Evolutionary conservation across 257 asterid genomes (phyloP).

Genomic region (Thymus quinquecostatus): DNA sequence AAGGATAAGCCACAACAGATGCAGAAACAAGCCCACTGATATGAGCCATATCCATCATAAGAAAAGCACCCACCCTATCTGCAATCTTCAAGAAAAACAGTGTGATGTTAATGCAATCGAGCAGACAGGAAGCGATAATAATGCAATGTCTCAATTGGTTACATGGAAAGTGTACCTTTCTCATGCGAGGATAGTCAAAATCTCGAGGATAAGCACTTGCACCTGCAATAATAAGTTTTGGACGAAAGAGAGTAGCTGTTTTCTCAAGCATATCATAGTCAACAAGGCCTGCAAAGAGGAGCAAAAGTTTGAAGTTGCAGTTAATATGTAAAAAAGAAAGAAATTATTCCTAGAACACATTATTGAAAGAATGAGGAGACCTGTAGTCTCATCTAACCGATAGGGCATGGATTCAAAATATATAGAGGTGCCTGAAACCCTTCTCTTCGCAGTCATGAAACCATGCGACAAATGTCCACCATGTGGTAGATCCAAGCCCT

Average conservation of each 20-base stretch:
- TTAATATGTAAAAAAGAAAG: not conserved
- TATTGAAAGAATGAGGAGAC: conserved; percentile 35
- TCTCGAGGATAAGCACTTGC: conserved; percentile 98
- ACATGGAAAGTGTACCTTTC: conserved; percentile 55
- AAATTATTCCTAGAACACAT: not conserved
- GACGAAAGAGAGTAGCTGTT: conserved; percentile 83
- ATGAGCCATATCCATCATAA: conserved; percentile 99
- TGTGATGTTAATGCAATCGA: conserved; percentile 14
- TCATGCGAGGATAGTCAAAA: conserved; percentile 88
- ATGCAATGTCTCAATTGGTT: not conserved
- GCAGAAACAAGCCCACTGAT: conserved; percentile 98
- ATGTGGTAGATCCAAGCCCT: conserved; percentile 98
- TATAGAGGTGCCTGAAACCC: conserved; percentile 92
- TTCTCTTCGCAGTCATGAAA: conserved; percentile 92
- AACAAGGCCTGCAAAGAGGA: conserved; percentile 62
- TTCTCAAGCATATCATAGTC: conserved; percentile 95
- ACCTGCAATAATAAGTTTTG: conserved; percentile 92
- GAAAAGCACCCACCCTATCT: conserved; percentile 90
- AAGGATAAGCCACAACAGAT: conserved; percentile 89
- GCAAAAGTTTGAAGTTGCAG: not conserved
- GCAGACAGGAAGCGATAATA: not conserved
- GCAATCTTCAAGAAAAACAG: conserved; percentile 60
- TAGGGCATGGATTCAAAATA: conserved; percentile 97
- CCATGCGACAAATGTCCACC: conserved; percentile 98
- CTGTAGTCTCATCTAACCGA: conserved; percentile 89